These are phyloP conservation scores for Aspergillus alliaceus DNA, from an alignment of 2,329 filamentous ascomycete species.

Conservation along the genomic window DNA sequence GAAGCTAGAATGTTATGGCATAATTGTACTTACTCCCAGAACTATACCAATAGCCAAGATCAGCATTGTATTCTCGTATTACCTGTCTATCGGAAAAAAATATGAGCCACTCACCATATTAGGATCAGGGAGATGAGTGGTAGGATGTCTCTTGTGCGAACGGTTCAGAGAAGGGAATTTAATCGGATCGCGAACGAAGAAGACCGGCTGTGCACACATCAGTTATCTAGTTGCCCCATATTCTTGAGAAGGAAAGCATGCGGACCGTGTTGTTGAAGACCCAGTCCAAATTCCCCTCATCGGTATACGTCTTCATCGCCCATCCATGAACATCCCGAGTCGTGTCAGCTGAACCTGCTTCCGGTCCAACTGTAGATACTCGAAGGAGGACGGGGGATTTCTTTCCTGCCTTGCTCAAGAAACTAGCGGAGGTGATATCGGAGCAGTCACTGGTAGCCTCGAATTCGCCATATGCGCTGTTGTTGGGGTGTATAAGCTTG, in stretches of 20 bases:
- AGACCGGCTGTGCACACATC: slow-evolving; percentile 53
- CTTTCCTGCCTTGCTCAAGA: slow-evolving; percentile 55
- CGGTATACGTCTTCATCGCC: slow-evolving; percentile 71
- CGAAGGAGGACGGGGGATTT: slow-evolving; percentile 55
- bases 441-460: slow-evolving; percentile 61
- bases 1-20: background rate
- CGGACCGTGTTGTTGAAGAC: slow-evolving; percentile 70
- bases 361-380: slow-evolving; percentile 74
- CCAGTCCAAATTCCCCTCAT: slow-evolving; percentile 73
- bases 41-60: background rate
- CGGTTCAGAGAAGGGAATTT: slow-evolving; percentile 72
- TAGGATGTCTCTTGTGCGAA: slow-evolving; percentile 63
- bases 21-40: slow-evolving; percentile 1
- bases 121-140: slow-evolving; percentile 23
- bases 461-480: slow-evolving; percentile 58
- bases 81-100: background rate
- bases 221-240: background rate
- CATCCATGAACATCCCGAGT: slow-evolving; percentile 77
- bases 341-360: slow-evolving; percentile 71
- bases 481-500: background rate
- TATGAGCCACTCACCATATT: slow-evolving; percentile 23
- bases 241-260: background rate
- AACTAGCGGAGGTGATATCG: slow-evolving; percentile 56
- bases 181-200: slow-evolving; percentile 67
- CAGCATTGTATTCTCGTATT: background rate